phyloP scores from a whole-genome alignment of 345 rosid species.

The Eucalyptus curtisii region DNA sequence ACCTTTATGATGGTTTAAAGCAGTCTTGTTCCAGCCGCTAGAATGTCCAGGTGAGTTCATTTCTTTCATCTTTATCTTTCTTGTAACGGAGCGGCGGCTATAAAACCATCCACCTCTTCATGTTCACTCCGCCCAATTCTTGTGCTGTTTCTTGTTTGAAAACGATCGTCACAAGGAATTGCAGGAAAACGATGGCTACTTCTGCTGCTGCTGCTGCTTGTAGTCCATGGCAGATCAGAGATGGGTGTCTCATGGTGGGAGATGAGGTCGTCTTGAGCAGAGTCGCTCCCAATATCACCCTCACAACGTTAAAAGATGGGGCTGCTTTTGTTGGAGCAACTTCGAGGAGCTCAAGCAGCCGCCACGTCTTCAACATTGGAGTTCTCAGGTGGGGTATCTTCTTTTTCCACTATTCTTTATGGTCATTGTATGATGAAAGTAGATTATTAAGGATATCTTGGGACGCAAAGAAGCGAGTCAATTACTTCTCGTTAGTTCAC shows the following conservation, averaged over 20 bases:
- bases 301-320: not conserved
- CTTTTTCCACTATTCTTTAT: not conserved
- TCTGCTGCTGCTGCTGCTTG: not conserved
- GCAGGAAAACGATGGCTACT: not conserved
- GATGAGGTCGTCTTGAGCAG: not conserved
- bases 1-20: not conserved
- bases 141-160: not conserved
- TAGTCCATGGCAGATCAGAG: not conserved
- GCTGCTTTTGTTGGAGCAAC: not conserved
- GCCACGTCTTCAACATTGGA: not conserved
- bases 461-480: not conserved
- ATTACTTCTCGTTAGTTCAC: not conserved
- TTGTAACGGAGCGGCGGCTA: not conserved
- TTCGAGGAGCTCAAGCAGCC: not conserved
- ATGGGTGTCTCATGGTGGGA: not conserved
- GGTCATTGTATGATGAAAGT: not conserved
- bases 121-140: not conserved
- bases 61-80: not conserved
- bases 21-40: not conserved
- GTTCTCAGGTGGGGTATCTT: not conserved
- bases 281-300: not conserved
- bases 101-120: not conserved
- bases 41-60: not conserved
- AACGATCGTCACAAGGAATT: not conserved
- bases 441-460: not conserved